phyloP scores from a whole-genome alignment of 2,329 filamentous ascomycete genomes.

The Xylaria polymorpha region DNA sequence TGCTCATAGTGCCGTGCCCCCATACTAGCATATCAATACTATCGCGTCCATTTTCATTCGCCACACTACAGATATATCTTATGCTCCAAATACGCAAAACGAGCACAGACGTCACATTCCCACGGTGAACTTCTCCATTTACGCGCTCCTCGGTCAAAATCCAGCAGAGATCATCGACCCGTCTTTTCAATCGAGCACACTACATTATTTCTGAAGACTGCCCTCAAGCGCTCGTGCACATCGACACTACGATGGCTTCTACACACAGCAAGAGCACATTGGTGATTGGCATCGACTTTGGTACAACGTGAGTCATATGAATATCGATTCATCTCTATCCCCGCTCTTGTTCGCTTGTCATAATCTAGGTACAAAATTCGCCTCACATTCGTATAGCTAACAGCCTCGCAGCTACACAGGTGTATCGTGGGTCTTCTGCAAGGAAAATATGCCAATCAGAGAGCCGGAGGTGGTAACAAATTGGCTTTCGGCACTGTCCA shows the following conservation, averaged over 20 bases:
- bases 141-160: no score
- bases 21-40: no score
- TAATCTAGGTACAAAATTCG: neutral
- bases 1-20: no score
- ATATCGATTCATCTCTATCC: neutral
- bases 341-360: neutral
- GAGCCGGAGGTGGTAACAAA: neutral
- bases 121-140: no score
- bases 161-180: no score
- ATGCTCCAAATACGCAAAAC: no score
- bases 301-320: neutral
- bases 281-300: conserved; percentile 12
- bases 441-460: neutral
- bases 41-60: no score
- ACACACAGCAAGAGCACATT: neutral
- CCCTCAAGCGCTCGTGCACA: no score
- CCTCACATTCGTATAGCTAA: neutral
- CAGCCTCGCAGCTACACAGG: neutral
- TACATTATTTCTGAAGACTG: neutral
- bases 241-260: neutral
- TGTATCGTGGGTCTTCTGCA: neutral
- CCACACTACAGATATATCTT: no score
- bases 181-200: neutral
- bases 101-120: no score
- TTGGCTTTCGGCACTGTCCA: conserved; percentile 5